Percentiles rank a stretch among this genome's conserved stretches.
Conservation (phyloP, 495 filamentous ascomycete species). For the Hyaloscypha finlandica region DNA sequence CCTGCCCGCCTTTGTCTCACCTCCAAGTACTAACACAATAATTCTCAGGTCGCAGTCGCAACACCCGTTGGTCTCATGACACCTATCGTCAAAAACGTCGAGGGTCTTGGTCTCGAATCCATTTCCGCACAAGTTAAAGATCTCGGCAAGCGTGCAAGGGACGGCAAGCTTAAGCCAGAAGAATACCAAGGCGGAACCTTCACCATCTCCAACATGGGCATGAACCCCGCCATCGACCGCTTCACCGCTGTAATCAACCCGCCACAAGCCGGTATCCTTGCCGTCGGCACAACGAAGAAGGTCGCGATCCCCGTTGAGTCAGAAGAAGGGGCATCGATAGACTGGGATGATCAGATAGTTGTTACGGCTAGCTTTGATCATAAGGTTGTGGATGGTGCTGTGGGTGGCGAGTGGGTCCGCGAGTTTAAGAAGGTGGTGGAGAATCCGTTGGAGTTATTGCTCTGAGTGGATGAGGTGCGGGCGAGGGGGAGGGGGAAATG, state of each 20-base stretch:
- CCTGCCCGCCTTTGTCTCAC: background rate
- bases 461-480: constrained; percentile 48
- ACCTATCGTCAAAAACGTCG: constrained; percentile 88
- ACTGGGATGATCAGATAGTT: constrained; percentile 97
- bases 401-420: constrained; percentile 95
- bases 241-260: constrained; percentile 99
- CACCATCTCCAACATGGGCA: constrained; percentile 99
- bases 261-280: constrained; percentile 93
- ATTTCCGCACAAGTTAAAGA: constrained; percentile 92
- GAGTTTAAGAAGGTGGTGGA: constrained; percentile 97
- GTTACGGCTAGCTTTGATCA: constrained; percentile 97
- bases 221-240: constrained; percentile 94
- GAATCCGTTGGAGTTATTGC: constrained; percentile 91
- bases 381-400: constrained; percentile 85
- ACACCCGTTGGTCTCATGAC: constrained; percentile 96
- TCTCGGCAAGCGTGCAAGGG: constrained; percentile 90
- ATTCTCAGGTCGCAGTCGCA: constrained; percentile 74
- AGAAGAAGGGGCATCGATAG: constrained; percentile 77
- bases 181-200: constrained; percentile 99
- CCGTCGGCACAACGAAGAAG: constrained; percentile 92
- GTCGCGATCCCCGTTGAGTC: constrained; percentile 85
- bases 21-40: background rate
- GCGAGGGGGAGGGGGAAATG: constrained; percentile 9
- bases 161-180: constrained; percentile 98
- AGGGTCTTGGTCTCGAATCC: constrained; percentile 76